Base-by-base conservation (phyloP, 768 basidiomycete species). In the Phylloporus sp. region DNA sequence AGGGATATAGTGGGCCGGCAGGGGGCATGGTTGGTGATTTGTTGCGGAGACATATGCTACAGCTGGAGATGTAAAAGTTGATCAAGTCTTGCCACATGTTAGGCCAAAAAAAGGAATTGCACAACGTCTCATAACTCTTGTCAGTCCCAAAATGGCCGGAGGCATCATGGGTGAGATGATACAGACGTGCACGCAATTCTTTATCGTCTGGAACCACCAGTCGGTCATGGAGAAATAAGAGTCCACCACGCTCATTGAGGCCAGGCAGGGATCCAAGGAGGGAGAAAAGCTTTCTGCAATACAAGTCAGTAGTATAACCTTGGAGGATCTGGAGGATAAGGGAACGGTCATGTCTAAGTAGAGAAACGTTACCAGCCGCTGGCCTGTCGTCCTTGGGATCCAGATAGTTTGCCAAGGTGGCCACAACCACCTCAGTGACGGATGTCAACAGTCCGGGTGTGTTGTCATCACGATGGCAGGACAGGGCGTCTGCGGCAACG, bases 401-500 rank as follows among this genome's bases (percentile, higher is more conserved):
- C 2, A n/a, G 35, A 4, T n/a, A 36, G 35, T n/a, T 28, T 29
- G 26, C 2, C 7, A 5, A 26, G 34, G 36, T 11, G 5, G 48
- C 10, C 5, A 34, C n/a, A 32, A 26, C 7, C 10, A 27, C 5
- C 16, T 22, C 31, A 12, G 12, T 20, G 0, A 2, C 22, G 5
- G 36, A 11, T 20, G 16, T 9, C 3, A 8, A 6, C 22, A 10
- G 16, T 2, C 11, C 12, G 2, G 6, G 31, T n/a, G 13, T 5
- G 7, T 12, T 4, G 0, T 23, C n/a, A 34, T 41, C 31, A 20
- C 2, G 3, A 5, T 15, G 32, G 28, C 27, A 23, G 1, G 75
- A 79, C 6, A 80, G 56, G 0, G 74, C 69, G 58, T 80, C 76
- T 0, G 72, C 68, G 0, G 73, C 53, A 0, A 66, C 11, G 12